Base-by-base conservation (phyloP, 345 rosid species). In the Populus nigra region DNA sequence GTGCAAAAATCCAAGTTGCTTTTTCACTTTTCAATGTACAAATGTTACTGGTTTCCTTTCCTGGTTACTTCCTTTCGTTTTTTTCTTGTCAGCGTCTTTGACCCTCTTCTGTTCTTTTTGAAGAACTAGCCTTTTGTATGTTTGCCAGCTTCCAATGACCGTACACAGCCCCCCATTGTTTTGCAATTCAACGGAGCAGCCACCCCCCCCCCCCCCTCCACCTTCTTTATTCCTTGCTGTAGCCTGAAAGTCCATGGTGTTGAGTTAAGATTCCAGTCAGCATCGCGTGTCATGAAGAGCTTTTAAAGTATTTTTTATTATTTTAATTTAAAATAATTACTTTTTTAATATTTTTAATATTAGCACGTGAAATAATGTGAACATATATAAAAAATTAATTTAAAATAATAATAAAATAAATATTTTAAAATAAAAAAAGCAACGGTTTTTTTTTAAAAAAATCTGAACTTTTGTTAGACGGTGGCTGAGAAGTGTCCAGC, bases 1-100 rank as follows among this genome's bases (percentile, higher is more conserved):
- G 4, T n/a, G 63, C 74, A 20, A 72, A 33, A 33, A 29, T 2
- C 43, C 12, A 31, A 59, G 47, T n/a, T 16, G 7, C 65, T 27
- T 31, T 57, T 36, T 18, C 49, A 25, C 25, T 59, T 25, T 3
- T 15, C 47, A 4, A 59, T n/a, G 63, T 1, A 9, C 15, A 59
- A 9, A 23, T 10, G 1, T 10, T 41, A 10, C 0, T 41, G 45
- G 63, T 10, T 18, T 4, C 38, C 3, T 67, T 29, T 55, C 50
- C 8, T 1, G 22, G 59, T 10, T 38, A 4, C 73, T 68, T 59
- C 77, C 39, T 45, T 22, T 3, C 18, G 4, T 23, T 18, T 38
- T 69, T 57, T 20, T 41, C 23, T 68, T 7, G 76, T 62, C 55
- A 5, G 39, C 61, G 33, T 69, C 73, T 13, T 61, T 57, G 79